A percentile compares a stretch with the other conserved stretches of the same genome.
These are phyloP conservation scores for Plasmodium gaboni DNA, from an alignment of 169 alveolate species.

Conservation along the genomic window DNA sequence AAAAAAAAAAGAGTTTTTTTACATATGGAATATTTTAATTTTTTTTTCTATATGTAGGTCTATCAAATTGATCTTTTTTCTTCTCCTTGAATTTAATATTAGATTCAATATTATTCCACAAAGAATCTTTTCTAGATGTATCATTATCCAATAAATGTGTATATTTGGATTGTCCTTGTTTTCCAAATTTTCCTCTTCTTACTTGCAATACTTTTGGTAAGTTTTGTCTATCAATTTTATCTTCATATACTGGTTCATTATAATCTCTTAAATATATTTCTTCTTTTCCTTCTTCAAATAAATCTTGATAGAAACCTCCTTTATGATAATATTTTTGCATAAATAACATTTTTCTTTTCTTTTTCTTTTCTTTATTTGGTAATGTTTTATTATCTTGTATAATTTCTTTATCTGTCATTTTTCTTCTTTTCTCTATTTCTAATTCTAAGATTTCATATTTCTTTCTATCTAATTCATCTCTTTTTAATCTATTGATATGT, in stretches of 20 bases:
- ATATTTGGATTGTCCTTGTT: slow-evolving; percentile 94
- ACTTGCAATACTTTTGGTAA: slow-evolving; percentile 88
- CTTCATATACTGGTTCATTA: slow-evolving; percentile 91
- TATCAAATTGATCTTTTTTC: slow-evolving; percentile 28
- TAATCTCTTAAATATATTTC: slow-evolving; percentile 87
- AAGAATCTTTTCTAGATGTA: slow-evolving; percentile 88
- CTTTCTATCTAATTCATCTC: slow-evolving; percentile 82
- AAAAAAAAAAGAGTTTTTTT: not conserved
- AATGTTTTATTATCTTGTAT: slow-evolving; percentile 43
- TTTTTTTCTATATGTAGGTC: slow-evolving; percentile 51
- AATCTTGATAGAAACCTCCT: slow-evolving; percentile 91
- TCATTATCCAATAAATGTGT: slow-evolving; percentile 96
- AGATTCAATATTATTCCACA: slow-evolving; percentile 31
- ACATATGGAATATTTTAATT: not conserved
- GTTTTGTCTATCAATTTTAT: slow-evolving; percentile 83
- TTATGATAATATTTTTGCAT: slow-evolving; percentile 91
- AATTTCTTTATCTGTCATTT: slow-evolving; percentile 62
- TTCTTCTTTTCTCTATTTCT: slow-evolving; percentile 31
- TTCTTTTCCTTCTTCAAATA: slow-evolving; percentile 89
- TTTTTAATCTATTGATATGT: slow-evolving; percentile 83
- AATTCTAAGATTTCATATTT: slow-evolving; percentile 77
- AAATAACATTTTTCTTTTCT: slow-evolving; percentile 81
- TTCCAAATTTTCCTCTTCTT: slow-evolving; percentile 92
- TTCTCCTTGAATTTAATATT: not conserved
- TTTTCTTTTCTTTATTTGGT: slow-evolving; percentile 48